These are phyloP conservation scores for Xylariales sp. DNA, from an alignment of 2,329 filamentous ascomycete genomes.

Conservation along the genomic window DNA sequence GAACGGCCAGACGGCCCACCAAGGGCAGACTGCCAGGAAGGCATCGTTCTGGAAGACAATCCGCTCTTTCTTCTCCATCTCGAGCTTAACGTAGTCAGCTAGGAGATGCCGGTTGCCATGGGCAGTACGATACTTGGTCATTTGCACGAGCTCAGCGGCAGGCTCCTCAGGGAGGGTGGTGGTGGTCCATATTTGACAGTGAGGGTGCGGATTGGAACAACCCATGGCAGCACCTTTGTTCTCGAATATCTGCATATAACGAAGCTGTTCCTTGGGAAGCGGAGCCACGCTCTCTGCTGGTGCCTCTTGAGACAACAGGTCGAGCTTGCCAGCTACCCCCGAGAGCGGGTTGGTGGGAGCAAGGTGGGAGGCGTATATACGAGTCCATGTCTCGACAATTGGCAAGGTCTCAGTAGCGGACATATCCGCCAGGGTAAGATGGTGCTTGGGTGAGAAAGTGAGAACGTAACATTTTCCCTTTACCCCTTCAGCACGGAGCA, in stretches of 20 bases:
- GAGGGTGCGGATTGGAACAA: constrained; percentile 96
- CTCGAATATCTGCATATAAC: constrained; percentile 99
- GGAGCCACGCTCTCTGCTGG: constrained; percentile 31
- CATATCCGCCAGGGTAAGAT: constrained; percentile 91
- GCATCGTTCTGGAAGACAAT: constrained; percentile 82
- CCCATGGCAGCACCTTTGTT: constrained; percentile 99
- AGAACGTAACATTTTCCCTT: constrained; percentile 97
- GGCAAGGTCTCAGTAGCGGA: constrained; percentile 70
- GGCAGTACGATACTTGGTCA: constrained; percentile 72
- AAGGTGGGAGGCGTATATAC: constrained; percentile 80
- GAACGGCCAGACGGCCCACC: constrained; percentile 98
- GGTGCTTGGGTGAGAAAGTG: constrained; percentile 87
- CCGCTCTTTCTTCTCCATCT: constrained; percentile 76
- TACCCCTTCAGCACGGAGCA: constrained; percentile 79
- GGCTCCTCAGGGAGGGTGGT: constrained; percentile 89
- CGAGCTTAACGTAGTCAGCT: constrained; percentile 80
- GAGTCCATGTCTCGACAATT: constrained; percentile 85
- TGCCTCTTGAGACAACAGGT: constrained; percentile 31
- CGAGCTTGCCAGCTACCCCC: constrained; percentile 30
- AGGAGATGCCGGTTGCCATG: constrained; percentile 73
- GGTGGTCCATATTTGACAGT: constrained; percentile 95
- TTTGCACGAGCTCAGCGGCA: constrained; percentile 69
- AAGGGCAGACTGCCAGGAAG: constrained; percentile 88
- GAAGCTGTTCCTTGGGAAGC: constrained; percentile 69
- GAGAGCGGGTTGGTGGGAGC: constrained; percentile 65